Evolutionary conservation across 1,139 yeast species (phyloP).

Genomic region (Kurtzmaniella natalensis): DNA sequence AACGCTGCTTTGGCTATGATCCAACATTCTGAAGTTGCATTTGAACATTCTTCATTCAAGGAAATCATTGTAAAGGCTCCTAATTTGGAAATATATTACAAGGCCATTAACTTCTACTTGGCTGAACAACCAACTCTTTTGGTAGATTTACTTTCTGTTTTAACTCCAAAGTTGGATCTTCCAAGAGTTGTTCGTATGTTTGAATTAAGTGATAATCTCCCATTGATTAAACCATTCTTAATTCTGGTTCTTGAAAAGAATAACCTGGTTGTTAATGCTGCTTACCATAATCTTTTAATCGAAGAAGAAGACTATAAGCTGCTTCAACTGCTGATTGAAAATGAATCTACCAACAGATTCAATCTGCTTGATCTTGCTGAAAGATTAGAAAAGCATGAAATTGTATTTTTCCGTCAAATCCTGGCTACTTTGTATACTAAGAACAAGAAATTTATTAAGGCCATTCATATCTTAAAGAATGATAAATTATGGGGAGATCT

Average conservation of each 20-base stretch:
- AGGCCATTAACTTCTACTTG: constrained; percentile 92
- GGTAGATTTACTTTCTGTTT: constrained; percentile 77
- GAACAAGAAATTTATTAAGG: constrained; percentile 89
- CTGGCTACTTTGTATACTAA: constrained; percentile 92
- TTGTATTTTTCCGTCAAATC: constrained; percentile 91
- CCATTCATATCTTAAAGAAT: constrained; percentile 81
- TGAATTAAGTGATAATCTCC: constrained; percentile 92
- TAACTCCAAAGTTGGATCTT: constrained; percentile 89
- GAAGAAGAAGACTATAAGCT: constrained; percentile 97
- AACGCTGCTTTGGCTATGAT: constrained; percentile 98
- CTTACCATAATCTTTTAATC: constrained; percentile 90
- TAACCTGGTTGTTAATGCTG: constrained; percentile 86
- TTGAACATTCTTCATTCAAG: constrained; percentile 91
- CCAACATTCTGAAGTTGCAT: constrained; percentile 88
- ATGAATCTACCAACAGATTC: constrained; percentile 75
- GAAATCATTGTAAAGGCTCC: constrained; percentile 94
- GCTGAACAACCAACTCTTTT: constrained; percentile 88
- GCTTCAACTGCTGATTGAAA: constrained; percentile 78
- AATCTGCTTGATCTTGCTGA: constrained; percentile 91
- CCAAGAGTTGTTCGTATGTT: constrained; percentile 95
- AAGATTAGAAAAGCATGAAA: constrained; percentile 85
- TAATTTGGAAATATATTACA: constrained; percentile 93
- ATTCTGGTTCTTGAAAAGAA: constrained; percentile 89
- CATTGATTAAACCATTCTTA: constrained; percentile 91
- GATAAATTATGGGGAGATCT: constrained; percentile 96